Evolutionary conservation across 768 basidiomycete genomes (phyloP).

Genomic region (Tricholoma flavovirens): DNA sequence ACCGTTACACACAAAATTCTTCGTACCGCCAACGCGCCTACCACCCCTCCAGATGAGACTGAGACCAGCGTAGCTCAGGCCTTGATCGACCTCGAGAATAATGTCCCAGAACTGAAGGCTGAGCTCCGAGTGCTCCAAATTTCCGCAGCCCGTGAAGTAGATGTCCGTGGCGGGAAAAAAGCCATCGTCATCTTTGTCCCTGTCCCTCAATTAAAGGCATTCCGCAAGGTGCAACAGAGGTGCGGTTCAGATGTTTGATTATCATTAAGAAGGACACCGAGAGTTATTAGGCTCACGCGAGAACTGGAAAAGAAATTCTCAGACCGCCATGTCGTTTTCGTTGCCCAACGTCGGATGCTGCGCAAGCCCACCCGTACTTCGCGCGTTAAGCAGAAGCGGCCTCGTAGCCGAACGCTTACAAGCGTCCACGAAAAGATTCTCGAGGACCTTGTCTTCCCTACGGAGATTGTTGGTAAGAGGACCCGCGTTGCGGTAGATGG

Average conservation of each 20-base stretch:
- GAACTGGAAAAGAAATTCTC: constrained; percentile 99
- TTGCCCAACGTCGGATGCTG: constrained; percentile 97
- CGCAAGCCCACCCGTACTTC: constrained; percentile 95
- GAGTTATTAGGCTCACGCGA: constrained; percentile 73
- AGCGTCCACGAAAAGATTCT: constrained; percentile 97
- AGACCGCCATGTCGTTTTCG: constrained; percentile 97
- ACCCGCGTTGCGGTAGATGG: constrained; percentile 92
- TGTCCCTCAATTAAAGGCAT: constrained; percentile 94
- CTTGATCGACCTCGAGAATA: constrained; percentile 94
- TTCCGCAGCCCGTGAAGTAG: constrained; percentile 97
- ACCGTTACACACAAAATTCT: constrained; percentile 73
- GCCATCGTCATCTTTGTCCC: constrained; percentile 99
- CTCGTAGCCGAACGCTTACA: constrained; percentile 94
- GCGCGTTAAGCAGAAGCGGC: constrained; percentile 92
- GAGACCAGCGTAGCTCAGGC: constrained; percentile 93
- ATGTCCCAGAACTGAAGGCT: constrained; percentile 95
- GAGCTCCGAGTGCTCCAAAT: constrained; percentile 96
- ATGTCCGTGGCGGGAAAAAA: constrained; percentile 99
- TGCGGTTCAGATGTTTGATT: constrained; percentile 30
- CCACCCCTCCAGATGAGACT: constrained; percentile 82
- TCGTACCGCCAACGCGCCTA: constrained; percentile 94
- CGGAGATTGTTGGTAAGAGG: constrained; percentile 98
- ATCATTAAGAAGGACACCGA: constrained; percentile 9
- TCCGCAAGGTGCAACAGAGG: constrained; percentile 97
- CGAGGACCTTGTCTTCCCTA: constrained; percentile 98